Conservation (phyloP, 352 stramenopile species). For the Thraustochytrium striatum region DNA sequence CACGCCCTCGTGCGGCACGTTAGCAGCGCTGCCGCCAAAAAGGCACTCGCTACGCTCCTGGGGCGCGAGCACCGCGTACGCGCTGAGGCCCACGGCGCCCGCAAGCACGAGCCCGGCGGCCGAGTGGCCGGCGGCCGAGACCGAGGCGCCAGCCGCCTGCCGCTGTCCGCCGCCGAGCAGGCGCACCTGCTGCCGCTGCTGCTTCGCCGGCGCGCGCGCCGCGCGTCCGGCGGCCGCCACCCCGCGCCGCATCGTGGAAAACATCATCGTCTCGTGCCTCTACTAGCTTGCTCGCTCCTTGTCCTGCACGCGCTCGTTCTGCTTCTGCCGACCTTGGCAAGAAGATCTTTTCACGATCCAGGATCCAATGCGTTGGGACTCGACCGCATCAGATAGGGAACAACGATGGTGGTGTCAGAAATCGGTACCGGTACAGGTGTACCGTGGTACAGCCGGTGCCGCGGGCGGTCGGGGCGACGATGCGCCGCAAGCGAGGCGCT, state of each 20-base stretch:
- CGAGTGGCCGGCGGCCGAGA: too few relatives aligned
- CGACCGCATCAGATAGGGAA: neutral
- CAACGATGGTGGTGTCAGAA: neutral
- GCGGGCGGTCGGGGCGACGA: neutral
- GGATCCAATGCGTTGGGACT: neutral
- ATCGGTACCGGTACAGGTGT: neutral
- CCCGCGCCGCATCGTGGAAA: too few relatives aligned
- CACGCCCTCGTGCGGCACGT: slow-evolving; percentile 64
- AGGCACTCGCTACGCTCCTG: too few relatives aligned
- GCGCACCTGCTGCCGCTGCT: too few relatives aligned
- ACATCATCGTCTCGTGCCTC: neutral
- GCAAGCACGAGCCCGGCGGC: too few relatives aligned
- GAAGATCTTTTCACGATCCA: neutral
- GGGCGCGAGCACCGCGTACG: too few relatives aligned
- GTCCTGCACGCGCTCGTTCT: neutral
- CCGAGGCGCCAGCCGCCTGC: too few relatives aligned
- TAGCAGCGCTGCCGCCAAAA: too few relatives aligned
- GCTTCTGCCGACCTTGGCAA: neutral
- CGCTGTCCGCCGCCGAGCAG: too few relatives aligned
- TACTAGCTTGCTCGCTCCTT: neutral
- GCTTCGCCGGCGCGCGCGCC: too few relatives aligned
- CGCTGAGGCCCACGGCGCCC: too few relatives aligned
- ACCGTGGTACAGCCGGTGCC: neutral
- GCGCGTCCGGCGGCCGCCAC: too few relatives aligned
- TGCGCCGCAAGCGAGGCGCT: neutral